phyloP scores from a whole-genome alignment of 2,329 filamentous ascomycete genomes.

The Alternaria arbusti region DNA sequence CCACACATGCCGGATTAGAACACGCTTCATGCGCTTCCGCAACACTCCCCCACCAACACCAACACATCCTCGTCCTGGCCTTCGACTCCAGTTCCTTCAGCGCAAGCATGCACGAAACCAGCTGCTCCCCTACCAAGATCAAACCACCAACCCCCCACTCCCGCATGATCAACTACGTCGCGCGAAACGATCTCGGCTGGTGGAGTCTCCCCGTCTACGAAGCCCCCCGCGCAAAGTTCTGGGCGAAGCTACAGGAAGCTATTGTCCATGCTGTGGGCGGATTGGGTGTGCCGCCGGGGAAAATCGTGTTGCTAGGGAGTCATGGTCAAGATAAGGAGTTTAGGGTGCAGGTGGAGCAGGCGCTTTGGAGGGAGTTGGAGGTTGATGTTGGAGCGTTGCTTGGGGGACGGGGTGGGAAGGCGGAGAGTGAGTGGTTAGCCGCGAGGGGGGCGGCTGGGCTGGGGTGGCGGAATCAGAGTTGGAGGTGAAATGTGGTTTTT shows the following conservation, averaged over 20 bases:
- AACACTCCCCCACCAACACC: not conserved
- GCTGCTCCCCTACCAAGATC: not conserved
- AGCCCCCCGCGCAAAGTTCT: conserved; percentile 27
- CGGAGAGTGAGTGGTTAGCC: conserved; percentile 17
- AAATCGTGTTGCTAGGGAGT: conserved; percentile 31
- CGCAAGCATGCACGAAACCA: conserved; percentile 20
- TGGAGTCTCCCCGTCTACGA: conserved; percentile 33
- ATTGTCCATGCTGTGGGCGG: conserved; percentile 20
- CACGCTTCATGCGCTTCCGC: not conserved
- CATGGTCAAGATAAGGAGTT: conserved; percentile 31
- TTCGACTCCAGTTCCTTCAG: conserved; percentile 38
- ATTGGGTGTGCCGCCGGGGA: conserved; percentile 20
- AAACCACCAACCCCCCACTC: conserved; percentile 1
- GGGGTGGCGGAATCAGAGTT: not conserved
- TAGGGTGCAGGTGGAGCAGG: conserved; percentile 24
- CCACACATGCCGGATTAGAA: conserved; percentile 6
- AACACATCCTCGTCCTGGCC: conserved; percentile 31
- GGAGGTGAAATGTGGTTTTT: not conserved
- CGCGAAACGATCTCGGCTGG: conserved; percentile 31
- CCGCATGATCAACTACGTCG: conserved; percentile 10
- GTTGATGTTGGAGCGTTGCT: conserved; percentile 24
- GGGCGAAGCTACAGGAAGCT: conserved; percentile 28
- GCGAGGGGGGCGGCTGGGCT: conserved; percentile 36
- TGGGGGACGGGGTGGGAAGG: conserved; percentile 3
- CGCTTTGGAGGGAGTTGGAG: conserved; percentile 28